Evolutionary conservation across 371 early-diverging fungal species (phyloP), one percentile per base, ranked within the genome.

Genomic region (Mortierella sp.): DNA sequence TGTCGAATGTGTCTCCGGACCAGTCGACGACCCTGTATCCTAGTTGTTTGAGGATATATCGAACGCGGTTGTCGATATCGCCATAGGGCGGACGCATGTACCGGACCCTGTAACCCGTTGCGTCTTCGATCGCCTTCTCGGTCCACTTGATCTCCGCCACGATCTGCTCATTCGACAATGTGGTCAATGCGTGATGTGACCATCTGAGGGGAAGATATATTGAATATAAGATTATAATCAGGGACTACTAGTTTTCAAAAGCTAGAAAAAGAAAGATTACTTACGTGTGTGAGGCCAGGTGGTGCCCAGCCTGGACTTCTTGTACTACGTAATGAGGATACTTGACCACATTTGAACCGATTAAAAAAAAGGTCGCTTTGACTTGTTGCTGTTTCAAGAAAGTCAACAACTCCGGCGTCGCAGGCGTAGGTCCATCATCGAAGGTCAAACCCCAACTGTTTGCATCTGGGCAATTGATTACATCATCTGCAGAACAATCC

Each of bases 91-190:
- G 71, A 7, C 81, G 71, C 71, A 73, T 73, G 58, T 81, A 81
- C 32, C 56, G 50, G 43, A 79, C 76, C 8, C 72, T 62, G 21
- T 64, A 43, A 9, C 81, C 88, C 39, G 84, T 65, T 21, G 67
- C 61, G 19, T 81, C 79, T 60, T 86, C 82, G 80, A 89, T 87
- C 11, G 86, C 83, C 78, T 78, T 64, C 37, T 82, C 87, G 54
- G 91, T 92, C 79, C 87, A 92, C 62, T 85, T 82, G 44, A 90
- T 79, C 71, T 93, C 93, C 53, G 90, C 87, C 55, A 93, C 86
- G 39, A 92, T 85, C 65, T 90, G 83, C 34, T 84, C 82, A 64
- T 90, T 91, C 51, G 85, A 79, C 56, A 90, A 79, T n/a, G 92
- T 84, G 27, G 91, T 90, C 79, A 90, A 78, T 56, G 86, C 82